Conservation (phyloP, 2,329 filamentous ascomycete genomes). For the Periconia macrospinosa region DNA sequence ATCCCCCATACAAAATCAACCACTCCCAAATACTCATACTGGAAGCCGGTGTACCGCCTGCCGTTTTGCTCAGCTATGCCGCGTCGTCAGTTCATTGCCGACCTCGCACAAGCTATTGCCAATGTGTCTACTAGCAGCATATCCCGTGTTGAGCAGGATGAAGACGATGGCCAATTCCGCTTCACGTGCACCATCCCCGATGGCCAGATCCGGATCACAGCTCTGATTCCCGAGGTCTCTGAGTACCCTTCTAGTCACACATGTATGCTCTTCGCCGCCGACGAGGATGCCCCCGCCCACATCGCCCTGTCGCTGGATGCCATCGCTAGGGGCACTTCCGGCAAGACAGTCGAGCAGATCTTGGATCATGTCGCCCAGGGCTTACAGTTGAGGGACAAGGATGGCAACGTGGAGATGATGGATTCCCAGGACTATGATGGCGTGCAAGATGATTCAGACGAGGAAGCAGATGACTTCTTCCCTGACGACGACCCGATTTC, state of each 20-base stretch:
- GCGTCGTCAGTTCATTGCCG: conserved; percentile 65
- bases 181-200: conserved; percentile 51
- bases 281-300: conserved; percentile 47
- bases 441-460: conserved; percentile 36
- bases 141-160: conserved; percentile 59
- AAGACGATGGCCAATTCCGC: conserved; percentile 72
- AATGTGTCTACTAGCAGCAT: conserved; percentile 51
- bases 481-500: conserved; percentile 33
- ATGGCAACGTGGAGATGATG: conserved; percentile 48
- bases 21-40: no score
- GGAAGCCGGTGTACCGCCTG: no score
- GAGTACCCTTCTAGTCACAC: conserved; percentile 62
- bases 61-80: conserved; percentile 56
- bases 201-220: conserved; percentile 41
- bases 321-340: conserved; percentile 47
- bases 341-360: conserved; percentile 53
- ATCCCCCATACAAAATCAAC: no score
- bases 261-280: conserved; percentile 59
- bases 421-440: conserved; percentile 39
- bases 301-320: conserved; percentile 49
- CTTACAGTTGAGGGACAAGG: conserved; percentile 40
- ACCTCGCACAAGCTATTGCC: conserved; percentile 51
- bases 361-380: conserved; percentile 49
- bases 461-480: conserved; percentile 38
- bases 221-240: conserved; percentile 54